Evolutionary conservation across 495 filamentous ascomycete species (phyloP).

Genomic region (Cladorrhinum samala): DNA sequence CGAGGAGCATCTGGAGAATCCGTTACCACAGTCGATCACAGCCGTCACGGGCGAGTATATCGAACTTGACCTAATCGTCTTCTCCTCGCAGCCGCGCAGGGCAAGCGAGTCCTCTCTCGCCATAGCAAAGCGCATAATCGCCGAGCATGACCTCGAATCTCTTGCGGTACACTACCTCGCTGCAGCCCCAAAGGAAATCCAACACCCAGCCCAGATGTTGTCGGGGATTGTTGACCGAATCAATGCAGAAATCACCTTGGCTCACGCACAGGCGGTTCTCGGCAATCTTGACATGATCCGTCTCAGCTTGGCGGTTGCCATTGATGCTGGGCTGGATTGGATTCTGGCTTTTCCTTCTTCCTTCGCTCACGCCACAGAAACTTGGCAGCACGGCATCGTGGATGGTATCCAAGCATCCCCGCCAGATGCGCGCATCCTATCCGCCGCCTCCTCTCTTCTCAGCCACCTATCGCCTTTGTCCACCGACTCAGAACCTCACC

Average conservation of each 20-base stretch:
- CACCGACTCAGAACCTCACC: neutral
- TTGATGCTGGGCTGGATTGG: conserved; percentile 21
- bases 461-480: no score
- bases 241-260: no score
- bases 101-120: neutral
- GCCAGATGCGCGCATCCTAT: neutral
- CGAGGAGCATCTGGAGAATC: neutral
- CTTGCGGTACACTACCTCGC: neutral
- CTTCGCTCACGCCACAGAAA: conserved; percentile 1
- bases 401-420: neutral
- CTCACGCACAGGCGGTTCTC: no score
- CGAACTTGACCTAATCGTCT: conserved; percentile 17
- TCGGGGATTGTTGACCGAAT: neutral
- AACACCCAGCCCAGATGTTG: neutral
- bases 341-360: conserved; percentile 9
- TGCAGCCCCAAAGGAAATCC: neutral
- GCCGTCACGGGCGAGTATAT: conserved; percentile 14
- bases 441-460: conserved; percentile 7
- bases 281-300: neutral
- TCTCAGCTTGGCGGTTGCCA: conserved; percentile 3
- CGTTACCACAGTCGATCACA: conserved; percentile 4
- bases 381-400: conserved; percentile 5
- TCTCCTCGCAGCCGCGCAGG: neutral
- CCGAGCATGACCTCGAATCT: conserved; percentile 1
- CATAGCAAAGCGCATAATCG: conserved; percentile 1